Base-by-base conservation (phyloP, 1,284 basidiomycete species). In the Pseudozyma sp. region DNA sequence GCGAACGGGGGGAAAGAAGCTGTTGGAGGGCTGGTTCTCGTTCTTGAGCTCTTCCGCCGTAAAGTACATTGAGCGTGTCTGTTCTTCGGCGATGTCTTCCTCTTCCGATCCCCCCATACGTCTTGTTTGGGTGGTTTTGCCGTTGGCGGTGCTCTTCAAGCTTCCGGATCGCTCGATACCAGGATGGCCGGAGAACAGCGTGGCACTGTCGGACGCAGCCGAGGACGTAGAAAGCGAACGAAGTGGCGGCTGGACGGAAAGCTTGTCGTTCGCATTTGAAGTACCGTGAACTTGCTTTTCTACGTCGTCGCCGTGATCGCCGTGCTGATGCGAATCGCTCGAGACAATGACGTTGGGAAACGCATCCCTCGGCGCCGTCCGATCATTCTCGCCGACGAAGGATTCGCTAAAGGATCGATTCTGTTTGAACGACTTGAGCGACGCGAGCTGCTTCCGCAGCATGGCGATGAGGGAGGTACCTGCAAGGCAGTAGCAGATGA, bases 1-100 rank as follows among this genome's bases (percentile, higher is more conserved):
- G 17, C 56, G 59, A 11, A 67, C 60, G 9, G 69, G 8, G 0
- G 69, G 69, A 53, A 72, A 72, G 53, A 72, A 72, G 59, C 39
- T 61, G 53, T 54, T 14, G 3, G 55, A 52, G 3, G 64, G 58
- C 31, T 55, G 34, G 43, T 71, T 49, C 34, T 35, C 34, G 54
- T 67, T 61, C 44, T 59, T 45, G 7, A 63, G 49, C 49, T 72
- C 64, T 47, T 63, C 47, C n/a, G 34, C 48, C 8, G 64, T 60
- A 33, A 64, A 67, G 35, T 55, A 63, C 45, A 64, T 58, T 13
- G 69, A 72, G 16, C 30, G 49, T 0, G 51, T 46, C 35, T 66
- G 62, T 33, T 29, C 62, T 9, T 51, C 47, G 17, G 33, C 30
- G 16, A n/a, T 16, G 31, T 33, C 57, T 5, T 29, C 16, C 7